Percentiles rank a stretch among this genome's conserved stretches.
These are phyloP conservation scores for Babesia divergens DNA, from an alignment of 169 alveolate genomes.

Conservation along the genomic window DNA sequence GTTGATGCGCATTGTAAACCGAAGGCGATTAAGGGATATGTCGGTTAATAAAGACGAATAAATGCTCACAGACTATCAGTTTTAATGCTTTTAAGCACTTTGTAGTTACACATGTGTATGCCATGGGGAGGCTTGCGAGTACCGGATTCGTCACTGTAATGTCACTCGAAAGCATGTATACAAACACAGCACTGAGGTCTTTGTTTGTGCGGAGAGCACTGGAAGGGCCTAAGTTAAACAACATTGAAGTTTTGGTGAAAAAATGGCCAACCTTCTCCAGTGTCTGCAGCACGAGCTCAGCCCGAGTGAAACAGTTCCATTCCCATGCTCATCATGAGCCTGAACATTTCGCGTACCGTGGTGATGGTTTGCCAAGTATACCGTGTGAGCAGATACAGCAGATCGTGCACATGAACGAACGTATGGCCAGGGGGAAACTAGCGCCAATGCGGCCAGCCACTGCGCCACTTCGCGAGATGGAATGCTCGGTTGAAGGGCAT, in stretches of 20 bases:
- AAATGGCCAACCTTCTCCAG: no score
- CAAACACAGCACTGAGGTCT: no score
- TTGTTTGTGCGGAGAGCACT: no score
- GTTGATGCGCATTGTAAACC: neutral
- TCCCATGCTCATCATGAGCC: conserved; percentile 57
- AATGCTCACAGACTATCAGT: neutral
- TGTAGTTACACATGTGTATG: neutral
- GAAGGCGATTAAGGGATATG: neutral
- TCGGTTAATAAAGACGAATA: neutral
- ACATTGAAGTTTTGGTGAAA: no score
- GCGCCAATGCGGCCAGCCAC: conserved; percentile 37
- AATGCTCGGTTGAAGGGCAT: conserved; percentile 28
- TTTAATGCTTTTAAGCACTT: neutral
- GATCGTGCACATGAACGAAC: conserved; percentile 57
- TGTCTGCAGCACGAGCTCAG: no score
- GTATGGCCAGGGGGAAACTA: conserved; percentile 23
- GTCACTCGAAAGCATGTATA: no score
- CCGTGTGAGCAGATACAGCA: conserved; percentile 51
- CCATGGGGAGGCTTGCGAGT: neutral
- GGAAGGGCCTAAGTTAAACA: no score
- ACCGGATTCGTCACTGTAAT: no score
- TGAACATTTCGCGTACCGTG: conserved; percentile 56
- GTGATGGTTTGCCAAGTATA: conserved; percentile 56
- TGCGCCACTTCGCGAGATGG: conserved; percentile 23
- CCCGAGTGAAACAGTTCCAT: no score